Percentiles rank a stretch among this genome's conserved stretches.
Conservation (phyloP, 371 early-diverging fungal genomes). For the Mucor indicus region DNA sequence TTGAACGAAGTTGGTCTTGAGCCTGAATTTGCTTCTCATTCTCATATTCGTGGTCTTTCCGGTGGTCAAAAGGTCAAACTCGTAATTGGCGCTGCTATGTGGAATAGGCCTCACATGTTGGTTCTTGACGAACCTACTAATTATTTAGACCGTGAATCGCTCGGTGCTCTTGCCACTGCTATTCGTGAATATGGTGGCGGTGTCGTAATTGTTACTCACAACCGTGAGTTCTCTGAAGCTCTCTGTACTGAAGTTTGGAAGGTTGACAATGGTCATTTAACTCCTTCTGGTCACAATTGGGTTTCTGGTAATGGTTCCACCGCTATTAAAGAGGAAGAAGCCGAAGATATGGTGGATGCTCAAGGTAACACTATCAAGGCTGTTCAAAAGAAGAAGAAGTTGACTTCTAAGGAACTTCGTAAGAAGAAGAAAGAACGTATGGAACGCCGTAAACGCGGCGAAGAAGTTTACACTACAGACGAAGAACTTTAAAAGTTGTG, state of each 20-base stretch:
- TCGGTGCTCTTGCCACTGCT: conserved; percentile 69
- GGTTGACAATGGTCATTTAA: conserved; percentile 64
- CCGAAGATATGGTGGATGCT: conserved; percentile 42
- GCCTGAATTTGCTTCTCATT: conserved; percentile 76
- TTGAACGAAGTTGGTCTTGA: conserved; percentile 66
- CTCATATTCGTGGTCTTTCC: conserved; percentile 81
- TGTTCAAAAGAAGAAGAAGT: conserved; percentile 44
- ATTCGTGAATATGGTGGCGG: conserved; percentile 70
- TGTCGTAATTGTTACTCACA: conserved; percentile 76
- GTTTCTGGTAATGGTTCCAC: conserved; percentile 44
- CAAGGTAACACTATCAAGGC: conserved; percentile 49
- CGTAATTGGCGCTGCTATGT: conserved; percentile 81
- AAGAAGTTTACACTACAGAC: conserved; percentile 43
- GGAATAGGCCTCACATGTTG: conserved; percentile 83
- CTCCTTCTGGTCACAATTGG: conserved; percentile 53
- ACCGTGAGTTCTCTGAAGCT: conserved; percentile 68
- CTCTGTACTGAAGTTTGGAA: conserved; percentile 72
- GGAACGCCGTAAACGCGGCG: conserved; percentile 54
- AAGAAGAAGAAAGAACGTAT: conserved; percentile 55
- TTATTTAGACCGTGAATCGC: conserved; percentile 75
- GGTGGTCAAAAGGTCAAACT: conserved; percentile 94
- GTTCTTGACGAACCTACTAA: conserved; percentile 91
- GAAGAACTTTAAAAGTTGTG: conserved; percentile 32
- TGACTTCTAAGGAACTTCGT: conserved; percentile 47
- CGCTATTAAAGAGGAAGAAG: conserved; percentile 34